Evolutionary conservation across 257 asterid species (phyloP).

Genomic region (Solanum etuberosum): DNA sequence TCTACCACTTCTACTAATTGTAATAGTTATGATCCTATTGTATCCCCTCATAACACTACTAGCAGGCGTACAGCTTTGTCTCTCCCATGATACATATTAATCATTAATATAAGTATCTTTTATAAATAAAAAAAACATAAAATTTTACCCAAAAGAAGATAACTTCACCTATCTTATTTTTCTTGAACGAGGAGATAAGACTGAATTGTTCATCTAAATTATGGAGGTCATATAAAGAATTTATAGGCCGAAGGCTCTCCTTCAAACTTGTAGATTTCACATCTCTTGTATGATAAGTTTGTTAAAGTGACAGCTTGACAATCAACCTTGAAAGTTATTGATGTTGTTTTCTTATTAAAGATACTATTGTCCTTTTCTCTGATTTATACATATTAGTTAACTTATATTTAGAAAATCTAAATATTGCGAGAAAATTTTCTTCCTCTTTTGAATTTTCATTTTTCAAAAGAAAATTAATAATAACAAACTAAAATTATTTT

Average conservation of each 20-base stretch:
- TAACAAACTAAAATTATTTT: not conserved
- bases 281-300: not conserved
- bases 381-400: not conserved
- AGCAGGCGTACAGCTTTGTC: no score
- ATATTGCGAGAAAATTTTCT: not conserved
- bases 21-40: no score
- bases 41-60: no score
- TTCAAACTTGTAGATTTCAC: not conserved
- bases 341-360: not conserved
- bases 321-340: not conserved
- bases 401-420: no score
- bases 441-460: not conserved
- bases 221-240: not conserved
- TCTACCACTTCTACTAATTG: no score
- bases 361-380: not conserved
- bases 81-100: no score
- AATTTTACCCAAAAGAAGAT: not conserved
- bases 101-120: no score
- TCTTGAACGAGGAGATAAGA: not conserved
- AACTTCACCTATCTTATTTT: not conserved
- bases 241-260: not conserved
- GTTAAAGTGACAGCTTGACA: not conserved
- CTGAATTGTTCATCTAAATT: not conserved
- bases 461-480: not conserved
- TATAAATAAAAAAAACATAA: no score